These are phyloP conservation scores for Monilinia fructigena DNA, from an alignment of 2,329 filamentous ascomycete species.

Conservation along the genomic window DNA sequence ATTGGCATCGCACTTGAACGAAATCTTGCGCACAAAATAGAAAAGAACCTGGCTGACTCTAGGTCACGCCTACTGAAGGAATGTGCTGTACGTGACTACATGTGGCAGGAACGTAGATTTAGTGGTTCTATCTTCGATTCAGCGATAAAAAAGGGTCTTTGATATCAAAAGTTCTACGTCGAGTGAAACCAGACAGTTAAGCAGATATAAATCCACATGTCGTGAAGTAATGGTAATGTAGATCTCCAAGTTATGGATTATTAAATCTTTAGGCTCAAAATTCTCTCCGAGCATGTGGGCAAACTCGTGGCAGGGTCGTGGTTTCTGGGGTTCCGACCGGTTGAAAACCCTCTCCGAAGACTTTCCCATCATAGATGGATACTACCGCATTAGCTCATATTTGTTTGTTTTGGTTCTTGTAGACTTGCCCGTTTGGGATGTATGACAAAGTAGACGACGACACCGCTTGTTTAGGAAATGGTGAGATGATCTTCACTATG, in stretches of 20 bases:
- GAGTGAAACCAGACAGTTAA: neutral
- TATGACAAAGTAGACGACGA: slow-evolving; percentile 4
- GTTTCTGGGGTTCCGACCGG: neutral
- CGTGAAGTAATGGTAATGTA: neutral
- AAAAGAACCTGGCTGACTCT: neutral
- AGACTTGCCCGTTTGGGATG: neutral
- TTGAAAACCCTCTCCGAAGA: neutral
- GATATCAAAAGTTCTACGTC: neutral
- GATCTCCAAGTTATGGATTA: neutral
- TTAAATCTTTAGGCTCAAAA: slow-evolving; percentile 3
- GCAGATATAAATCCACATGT: neutral
- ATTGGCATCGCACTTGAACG: neutral
- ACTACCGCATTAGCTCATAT: neutral
- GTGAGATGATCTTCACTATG: neutral
- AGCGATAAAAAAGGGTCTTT: neutral
- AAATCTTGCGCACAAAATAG: neutral
- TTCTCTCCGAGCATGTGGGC: slow-evolving; percentile 6
- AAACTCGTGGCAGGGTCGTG: neutral
- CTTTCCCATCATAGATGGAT: neutral
- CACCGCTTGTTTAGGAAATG: neutral
- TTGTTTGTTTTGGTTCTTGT: neutral
- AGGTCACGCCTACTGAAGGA: neutral
- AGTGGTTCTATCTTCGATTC: neutral
- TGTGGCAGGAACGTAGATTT: neutral
- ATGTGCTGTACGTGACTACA: neutral